Conservation (phyloP, 345 rosid genomes). For the Eucalyptus coolabah region DNA sequence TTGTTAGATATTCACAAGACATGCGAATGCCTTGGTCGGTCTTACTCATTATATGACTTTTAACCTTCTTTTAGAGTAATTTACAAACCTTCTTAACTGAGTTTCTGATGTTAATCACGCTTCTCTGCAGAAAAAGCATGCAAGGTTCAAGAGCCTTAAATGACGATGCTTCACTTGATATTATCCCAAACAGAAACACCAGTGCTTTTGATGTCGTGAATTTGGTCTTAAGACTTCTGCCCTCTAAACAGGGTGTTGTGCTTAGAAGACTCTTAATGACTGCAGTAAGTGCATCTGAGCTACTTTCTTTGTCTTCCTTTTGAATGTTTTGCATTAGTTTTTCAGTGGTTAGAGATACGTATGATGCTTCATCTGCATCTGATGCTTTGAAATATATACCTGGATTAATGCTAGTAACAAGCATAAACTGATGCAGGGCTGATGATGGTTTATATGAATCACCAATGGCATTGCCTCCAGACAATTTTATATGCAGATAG, state of each 20-base stretch:
- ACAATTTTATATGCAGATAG: neutral
- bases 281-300: conserved; percentile 50
- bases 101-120: neutral
- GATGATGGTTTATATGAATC: neutral
- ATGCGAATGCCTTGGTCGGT: neutral
- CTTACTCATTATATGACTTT: neutral
- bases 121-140: conserved; percentile 40
- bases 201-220: conserved; percentile 33
- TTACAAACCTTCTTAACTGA: neutral
- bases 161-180: conserved; percentile 17
- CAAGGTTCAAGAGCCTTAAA: conserved; percentile 15
- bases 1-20: neutral
- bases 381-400: neutral
- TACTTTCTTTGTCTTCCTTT: neutral
- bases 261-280: conserved; percentile 85
- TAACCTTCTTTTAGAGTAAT: neutral
- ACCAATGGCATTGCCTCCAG: neutral
- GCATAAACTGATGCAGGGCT: neutral
- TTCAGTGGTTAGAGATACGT: neutral
- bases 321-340: neutral
- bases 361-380: neutral
- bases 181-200: conserved; percentile 11
- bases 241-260: conserved; percentile 67
- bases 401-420: neutral
- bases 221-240: conserved; percentile 54